Percentiles rank a stretch among this genome's conserved stretches.
Evolutionary conservation across 169 alveolate species (phyloP).

Genomic region (Plasmodium gonderi): DNA sequence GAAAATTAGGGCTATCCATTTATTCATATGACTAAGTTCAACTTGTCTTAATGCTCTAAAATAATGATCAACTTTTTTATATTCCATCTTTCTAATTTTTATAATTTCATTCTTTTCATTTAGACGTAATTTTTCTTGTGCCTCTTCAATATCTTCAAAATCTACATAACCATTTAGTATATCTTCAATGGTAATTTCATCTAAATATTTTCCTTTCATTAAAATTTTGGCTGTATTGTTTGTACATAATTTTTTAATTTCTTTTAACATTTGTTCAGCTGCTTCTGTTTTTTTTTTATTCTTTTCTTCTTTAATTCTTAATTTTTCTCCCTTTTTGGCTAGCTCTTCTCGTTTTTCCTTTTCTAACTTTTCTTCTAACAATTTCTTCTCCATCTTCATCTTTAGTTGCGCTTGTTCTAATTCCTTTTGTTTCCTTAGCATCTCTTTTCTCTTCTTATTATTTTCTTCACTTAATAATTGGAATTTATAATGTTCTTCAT

Average conservation of each 20-base stretch:
- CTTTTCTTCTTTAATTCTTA: conserved; percentile 80
- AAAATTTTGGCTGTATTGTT: conserved; percentile 80
- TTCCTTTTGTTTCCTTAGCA: conserved; percentile 85
- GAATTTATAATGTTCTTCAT: conserved; percentile 63
- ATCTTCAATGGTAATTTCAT: conserved; percentile 89
- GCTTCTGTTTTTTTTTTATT: conserved; percentile 78
- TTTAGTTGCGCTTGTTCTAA: conserved; percentile 87
- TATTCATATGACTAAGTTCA: conserved; percentile 82
- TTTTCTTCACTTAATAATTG: conserved; percentile 71
- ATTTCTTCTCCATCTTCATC: conserved; percentile 88
- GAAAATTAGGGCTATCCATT: conserved; percentile 78
- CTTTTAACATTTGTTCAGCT: conserved; percentile 81
- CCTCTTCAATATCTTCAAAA: conserved; percentile 91
- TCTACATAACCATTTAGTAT: conserved; percentile 89
- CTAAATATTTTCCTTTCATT: conserved; percentile 89
- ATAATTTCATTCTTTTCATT: conserved; percentile 88
- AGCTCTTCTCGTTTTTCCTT: conserved; percentile 86
- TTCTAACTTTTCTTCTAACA: conserved; percentile 80
- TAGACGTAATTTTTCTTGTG: conserved; percentile 85
- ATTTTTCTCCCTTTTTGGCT: conserved; percentile 84
- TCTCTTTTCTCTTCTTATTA: conserved; percentile 85
- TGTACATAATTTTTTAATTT: conserved; percentile 84
- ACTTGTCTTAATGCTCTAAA: conserved; percentile 89
- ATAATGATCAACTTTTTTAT: conserved; percentile 89
- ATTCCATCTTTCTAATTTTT: conserved; percentile 86